Evolutionary conservation across 805 yeast species (phyloP), one percentile per base, ranked within the genome.

Genomic region (Lachancea fermentati): DNA sequence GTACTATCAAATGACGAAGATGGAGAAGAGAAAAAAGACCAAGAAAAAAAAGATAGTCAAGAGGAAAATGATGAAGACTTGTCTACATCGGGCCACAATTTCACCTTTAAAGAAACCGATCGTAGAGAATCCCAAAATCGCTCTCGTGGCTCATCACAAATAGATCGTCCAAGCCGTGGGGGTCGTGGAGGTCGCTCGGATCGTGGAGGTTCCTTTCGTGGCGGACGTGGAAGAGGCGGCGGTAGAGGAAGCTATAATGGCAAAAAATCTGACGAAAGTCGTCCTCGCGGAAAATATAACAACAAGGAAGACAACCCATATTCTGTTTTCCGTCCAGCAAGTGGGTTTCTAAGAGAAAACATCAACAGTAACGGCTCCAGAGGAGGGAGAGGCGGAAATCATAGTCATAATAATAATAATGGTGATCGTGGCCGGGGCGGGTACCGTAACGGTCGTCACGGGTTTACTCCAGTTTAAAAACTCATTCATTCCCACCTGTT

Each of bases 261-360:
- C 26, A 30, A 34, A 3, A 39, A 34, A 16, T 34, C 18, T 30
- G 42, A 43, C 32, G 42, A 45, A 9, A 46, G 48, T 9, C 41
- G 45, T 6, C 41, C 44, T 26, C 43, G 47, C 26, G 43, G 44
- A 28, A 43, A 32, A 39, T 43, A 22, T 36, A 36, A 19, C 46
- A 36, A 36, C 24, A 33, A 37, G 29, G 38, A 41, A 16, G 52
- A 44, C 14, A 48, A 50, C 36, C 48, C 45, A 14, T 52, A 51
- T 41, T 57, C 62, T 12, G 41, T 58, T 24, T 59, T 59, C 38
- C 54, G 53, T 38, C 64, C 64, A 30, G 64, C 64, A 16, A 56
- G 61, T 44, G 58, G 62, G 32, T 59, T 59, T 42, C 44, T 59
- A 32, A 41, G 49, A 30, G 44, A 37, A 17, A 41, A 30, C 6